These are phyloP conservation scores for Amylostereum areolatum DNA, from an alignment of 1,284 basidiomycete species.

Conservation along the genomic window DNA sequence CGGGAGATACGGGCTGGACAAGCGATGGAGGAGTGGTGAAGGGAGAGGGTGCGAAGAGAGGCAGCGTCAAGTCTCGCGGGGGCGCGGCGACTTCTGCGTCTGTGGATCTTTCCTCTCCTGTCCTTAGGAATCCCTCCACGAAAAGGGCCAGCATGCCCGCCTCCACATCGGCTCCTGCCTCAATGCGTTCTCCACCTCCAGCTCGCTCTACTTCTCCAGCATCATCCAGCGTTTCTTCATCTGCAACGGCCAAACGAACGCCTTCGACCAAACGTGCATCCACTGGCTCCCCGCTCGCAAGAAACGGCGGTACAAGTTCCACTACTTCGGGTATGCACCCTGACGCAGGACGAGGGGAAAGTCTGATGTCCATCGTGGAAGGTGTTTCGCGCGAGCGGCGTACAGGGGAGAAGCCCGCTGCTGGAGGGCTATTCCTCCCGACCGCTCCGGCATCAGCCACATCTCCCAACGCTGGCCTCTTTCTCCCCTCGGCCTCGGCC, in stretches of 20 bases:
- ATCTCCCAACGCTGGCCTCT: neutral
- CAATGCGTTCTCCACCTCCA: no score
- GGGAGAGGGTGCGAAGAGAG: constrained; percentile 12
- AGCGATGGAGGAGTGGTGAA: constrained; percentile 23
- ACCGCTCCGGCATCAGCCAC: neutral
- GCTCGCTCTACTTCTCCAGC: no score
- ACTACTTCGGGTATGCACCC: no score
- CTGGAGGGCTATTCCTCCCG: neutral
- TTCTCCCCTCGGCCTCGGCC: neutral
- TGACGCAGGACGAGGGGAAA: constrained; percentile 2
- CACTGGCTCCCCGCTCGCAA: no score
- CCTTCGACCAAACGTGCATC: no score
- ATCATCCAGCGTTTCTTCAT: no score
- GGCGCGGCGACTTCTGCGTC: neutral
- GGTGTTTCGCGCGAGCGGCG: constrained; percentile 37
- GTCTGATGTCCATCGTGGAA: constrained; percentile 63
- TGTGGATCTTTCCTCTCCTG: constrained; percentile 1
- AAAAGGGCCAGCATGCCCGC: no score
- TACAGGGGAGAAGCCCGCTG: neutral
- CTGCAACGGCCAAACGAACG: no score
- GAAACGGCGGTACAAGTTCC: no score
- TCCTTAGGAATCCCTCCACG: no score
- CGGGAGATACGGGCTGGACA: constrained; percentile 18
- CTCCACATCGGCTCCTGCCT: no score
- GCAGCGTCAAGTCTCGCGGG: constrained; percentile 4